Conservation (phyloP, 768 basidiomycete species). For the Amyloporia xantha region DNA sequence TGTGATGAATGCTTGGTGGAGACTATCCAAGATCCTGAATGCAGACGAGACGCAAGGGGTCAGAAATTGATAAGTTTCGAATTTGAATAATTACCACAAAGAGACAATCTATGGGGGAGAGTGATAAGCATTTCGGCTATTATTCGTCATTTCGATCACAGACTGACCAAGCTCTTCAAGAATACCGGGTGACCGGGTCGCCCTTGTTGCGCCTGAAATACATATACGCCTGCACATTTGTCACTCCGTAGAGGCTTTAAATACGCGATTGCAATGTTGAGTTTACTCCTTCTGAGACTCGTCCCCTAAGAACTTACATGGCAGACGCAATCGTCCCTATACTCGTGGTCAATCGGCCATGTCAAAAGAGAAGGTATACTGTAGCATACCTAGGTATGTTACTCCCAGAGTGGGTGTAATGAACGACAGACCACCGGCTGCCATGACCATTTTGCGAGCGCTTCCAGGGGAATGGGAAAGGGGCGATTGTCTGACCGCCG, state of each 20-base stretch:
- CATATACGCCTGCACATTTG: neutral
- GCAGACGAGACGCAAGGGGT: neutral
- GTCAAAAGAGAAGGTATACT: neutral
- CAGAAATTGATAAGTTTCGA: neutral
- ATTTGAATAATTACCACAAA: neutral
- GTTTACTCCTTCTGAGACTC: too few relatives aligned
- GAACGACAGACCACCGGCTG: neutral
- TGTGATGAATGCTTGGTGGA: constrained; percentile 13
- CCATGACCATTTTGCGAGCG: too few relatives aligned
- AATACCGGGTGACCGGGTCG: neutral
- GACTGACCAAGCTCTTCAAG: neutral
- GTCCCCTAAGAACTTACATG: neutral
- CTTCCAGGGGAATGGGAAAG: too few relatives aligned
- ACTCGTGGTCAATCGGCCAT: neutral
- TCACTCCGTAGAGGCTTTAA: neutral
- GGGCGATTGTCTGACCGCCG: too few relatives aligned
- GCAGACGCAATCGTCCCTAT: neutral
- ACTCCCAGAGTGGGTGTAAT: neutral
- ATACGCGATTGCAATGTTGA: neutral
- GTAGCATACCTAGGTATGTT: neutral
- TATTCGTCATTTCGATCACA: neutral
- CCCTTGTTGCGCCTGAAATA: neutral
- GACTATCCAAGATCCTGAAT: constrained; percentile 15
- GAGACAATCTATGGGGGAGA: neutral
- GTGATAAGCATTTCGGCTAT: neutral